Conservation (phyloP, 371 early-diverging fungal species). For the Chytridium lagenaria region DNA sequence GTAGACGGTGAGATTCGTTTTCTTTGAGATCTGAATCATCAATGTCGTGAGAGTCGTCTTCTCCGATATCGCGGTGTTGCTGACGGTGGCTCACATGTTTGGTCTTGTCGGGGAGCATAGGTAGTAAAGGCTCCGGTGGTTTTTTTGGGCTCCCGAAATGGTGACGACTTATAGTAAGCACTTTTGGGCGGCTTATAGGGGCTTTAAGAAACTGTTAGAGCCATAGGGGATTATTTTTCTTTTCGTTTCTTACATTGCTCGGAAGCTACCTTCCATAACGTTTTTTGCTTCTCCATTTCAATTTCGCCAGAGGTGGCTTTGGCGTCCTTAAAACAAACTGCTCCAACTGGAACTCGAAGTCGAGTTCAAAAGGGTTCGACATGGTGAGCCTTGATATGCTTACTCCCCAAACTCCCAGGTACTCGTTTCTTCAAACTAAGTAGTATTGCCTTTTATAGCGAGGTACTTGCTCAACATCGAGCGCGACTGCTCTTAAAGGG, state of each 20-base stretch:
- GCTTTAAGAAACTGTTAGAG: background rate
- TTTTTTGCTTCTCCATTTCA: slow-evolving; percentile 18
- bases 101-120: slow-evolving; percentile 9
- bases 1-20: background rate
- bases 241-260: slow-evolving; percentile 18
- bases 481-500: no score
- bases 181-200: slow-evolving; percentile 13
- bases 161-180: slow-evolving; percentile 14
- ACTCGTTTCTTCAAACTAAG: background rate
- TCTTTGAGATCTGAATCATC: background rate
- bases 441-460: background rate
- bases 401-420: background rate
- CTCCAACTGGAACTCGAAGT: slow-evolving; percentile 12
- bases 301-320: background rate
- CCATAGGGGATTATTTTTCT: background rate
- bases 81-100: slow-evolving; percentile 7
- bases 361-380: slow-evolving; percentile 7
- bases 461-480: no score
- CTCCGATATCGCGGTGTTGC: background rate
- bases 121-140: background rate
- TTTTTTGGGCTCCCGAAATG: background rate
- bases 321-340: background rate
- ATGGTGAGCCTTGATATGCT: background rate
- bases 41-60: background rate
- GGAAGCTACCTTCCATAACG: slow-evolving; percentile 14